phyloP scores from a whole-genome alignment of 169 alveolate species.

The Babesia bovis region DNA sequence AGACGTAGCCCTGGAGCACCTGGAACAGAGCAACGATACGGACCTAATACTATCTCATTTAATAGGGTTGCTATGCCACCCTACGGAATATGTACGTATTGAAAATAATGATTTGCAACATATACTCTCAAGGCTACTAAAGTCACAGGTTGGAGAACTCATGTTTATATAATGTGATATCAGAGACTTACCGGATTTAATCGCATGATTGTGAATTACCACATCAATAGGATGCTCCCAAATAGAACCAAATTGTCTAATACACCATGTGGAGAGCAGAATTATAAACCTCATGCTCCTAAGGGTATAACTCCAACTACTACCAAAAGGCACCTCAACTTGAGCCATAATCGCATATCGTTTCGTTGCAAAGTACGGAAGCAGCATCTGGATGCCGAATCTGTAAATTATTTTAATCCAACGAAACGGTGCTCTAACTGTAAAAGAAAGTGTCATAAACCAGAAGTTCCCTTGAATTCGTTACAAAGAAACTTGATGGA shows the following conservation, averaged over 20 bases:
- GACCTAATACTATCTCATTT: conserved; percentile 11
- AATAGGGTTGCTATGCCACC: neutral
- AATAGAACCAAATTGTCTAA: too few species aligned
- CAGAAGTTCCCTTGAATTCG: neutral
- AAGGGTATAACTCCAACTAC: too few species aligned
- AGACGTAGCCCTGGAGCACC: conserved; percentile 29
- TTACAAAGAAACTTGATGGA: conserved; percentile 7
- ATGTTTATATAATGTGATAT: neutral
- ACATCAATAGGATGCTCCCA: neutral
- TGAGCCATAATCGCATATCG: neutral
- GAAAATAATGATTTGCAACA: too few species aligned
- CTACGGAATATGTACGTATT: too few species aligned
- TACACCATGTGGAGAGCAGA: too few species aligned
- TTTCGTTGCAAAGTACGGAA: too few species aligned
- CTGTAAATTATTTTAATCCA: too few species aligned
- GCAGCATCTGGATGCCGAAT: too few species aligned
- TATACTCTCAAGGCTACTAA: neutral
- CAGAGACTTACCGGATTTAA: conserved; percentile 7
- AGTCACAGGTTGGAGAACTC: conserved; percentile 6
- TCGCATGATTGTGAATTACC: conserved; percentile 1
- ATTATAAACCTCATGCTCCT: too few species aligned
- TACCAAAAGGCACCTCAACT: too few species aligned
- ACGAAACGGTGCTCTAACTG: too few species aligned
- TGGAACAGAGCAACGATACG: conserved; percentile 8
- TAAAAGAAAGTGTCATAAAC: neutral